A percentile compares a stretch with the other conserved stretches of the same genome.
phyloP scores from a whole-genome alignment of 2,329 filamentous ascomycete species.

The Aspergillus flavus region DNA sequence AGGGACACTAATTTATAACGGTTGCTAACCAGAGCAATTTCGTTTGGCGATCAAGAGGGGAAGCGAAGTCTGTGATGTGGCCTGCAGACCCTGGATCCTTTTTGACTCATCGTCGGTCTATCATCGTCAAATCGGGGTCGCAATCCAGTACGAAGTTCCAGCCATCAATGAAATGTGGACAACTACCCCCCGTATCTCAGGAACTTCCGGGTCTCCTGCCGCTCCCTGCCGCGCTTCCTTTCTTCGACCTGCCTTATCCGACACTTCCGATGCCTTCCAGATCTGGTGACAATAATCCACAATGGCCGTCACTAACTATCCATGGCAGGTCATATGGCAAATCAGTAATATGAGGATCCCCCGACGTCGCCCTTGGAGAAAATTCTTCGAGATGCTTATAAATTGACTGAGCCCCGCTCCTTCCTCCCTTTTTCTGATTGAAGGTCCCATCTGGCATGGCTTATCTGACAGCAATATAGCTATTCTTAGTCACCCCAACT shows the following conservation, averaged over 20 bases:
- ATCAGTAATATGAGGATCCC: conserved; percentile 23
- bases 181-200: neutral
- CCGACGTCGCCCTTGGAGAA: conserved; percentile 17
- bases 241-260: conserved; percentile 20
- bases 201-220: conserved; percentile 17
- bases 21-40: conserved; percentile 3
- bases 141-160: conserved; percentile 12
- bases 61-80: conserved; percentile 17
- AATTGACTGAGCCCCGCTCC: conserved; percentile 21
- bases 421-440: conserved; percentile 6
- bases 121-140: neutral
- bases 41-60: conserved; percentile 18
- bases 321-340: conserved; percentile 27
- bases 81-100: neutral
- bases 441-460: conserved; percentile 15
- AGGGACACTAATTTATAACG: conserved; percentile 3
- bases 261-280: conserved; percentile 25
- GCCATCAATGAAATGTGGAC: neutral
- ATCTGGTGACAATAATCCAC: conserved; percentile 26
- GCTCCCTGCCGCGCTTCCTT: conserved; percentile 16
- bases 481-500: conserved; percentile 1
- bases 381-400: conserved; percentile 19
- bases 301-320: conserved; percentile 22
- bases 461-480: conserved; percentile 8
- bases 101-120: conserved; percentile 16